Percentiles rank a stretch among this genome's conserved stretches.
phyloP scores from a whole-genome alignment of 441 rosid species.

The Theobroma grandiflorum region DNA sequence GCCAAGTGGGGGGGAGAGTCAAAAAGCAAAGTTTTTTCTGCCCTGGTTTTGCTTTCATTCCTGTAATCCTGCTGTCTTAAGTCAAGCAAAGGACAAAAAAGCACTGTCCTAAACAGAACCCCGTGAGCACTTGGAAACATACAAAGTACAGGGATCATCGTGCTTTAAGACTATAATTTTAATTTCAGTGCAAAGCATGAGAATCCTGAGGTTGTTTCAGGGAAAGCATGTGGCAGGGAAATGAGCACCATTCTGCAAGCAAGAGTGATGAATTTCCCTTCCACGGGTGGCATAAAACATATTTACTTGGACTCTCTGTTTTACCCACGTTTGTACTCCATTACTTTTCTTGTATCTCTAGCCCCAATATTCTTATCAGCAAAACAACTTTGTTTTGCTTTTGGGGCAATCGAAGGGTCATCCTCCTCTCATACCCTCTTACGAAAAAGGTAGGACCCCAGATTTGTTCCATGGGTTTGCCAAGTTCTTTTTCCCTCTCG shows the following conservation, averaged over 20 bases:
- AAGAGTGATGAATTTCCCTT: slow-evolving; percentile 41
- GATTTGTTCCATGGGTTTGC: background rate
- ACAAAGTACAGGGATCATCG: background rate
- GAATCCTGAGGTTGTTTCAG: slow-evolving; percentile 6
- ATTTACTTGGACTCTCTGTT: background rate
- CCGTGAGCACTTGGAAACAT: slow-evolving; percentile 14
- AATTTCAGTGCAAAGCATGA: slow-evolving; percentile 3
- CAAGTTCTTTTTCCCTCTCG: background rate
- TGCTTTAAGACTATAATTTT: background rate
- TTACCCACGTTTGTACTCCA: slow-evolving; percentile 32
- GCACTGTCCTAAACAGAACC: background rate
- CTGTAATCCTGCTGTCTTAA: background rate
- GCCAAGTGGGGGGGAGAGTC: slow-evolving; percentile 26
- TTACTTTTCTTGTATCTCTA: slow-evolving; percentile 2
- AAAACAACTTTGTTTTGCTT: background rate
- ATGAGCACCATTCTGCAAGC: slow-evolving; percentile 35
- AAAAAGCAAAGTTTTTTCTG: slow-evolving; percentile 24
- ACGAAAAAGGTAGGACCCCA: background rate
- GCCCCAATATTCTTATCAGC: background rate
- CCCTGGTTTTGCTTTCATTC: background rate
- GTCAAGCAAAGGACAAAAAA: background rate
- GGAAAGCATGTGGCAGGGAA: slow-evolving; percentile 22
- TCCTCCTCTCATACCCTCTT: background rate
- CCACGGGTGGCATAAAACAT: slow-evolving; percentile 37
- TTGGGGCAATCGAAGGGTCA: background rate